These are phyloP conservation scores for Exidia glandulosa DNA, from an alignment of 768 basidiomycete species.

Conservation along the genomic window DNA sequence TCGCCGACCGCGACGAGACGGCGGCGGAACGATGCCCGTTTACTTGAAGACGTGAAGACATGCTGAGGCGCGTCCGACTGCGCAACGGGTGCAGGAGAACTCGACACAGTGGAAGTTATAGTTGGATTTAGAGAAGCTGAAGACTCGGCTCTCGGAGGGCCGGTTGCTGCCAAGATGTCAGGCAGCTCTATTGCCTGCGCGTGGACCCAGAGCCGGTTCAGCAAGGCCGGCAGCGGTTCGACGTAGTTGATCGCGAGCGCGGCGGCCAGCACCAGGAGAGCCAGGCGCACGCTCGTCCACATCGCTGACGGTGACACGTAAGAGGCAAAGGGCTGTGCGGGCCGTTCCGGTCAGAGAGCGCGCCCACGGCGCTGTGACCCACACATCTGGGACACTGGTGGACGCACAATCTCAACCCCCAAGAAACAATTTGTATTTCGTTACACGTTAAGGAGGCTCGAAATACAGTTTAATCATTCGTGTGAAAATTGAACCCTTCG, in stretches of 20 bases:
- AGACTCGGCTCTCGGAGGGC: not conserved
- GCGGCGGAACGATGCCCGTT: slow-evolving; percentile 1
- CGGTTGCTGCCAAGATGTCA: not conserved
- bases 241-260: not conserved
- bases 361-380: no score
- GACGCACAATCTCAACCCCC: no score
- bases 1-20: slow-evolving; percentile 87
- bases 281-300: not conserved
- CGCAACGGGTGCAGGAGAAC: not conserved
- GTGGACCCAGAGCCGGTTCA: not conserved
- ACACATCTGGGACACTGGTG: no score
- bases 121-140: no score
- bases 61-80: not conserved
- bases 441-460: no score
- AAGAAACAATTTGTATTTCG: no score
- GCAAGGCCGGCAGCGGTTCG: not conserved
- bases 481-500: no score
- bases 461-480: no score
- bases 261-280: not conserved
- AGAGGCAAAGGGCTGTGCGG: no score
- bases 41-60: not conserved
- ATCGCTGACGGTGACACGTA: no score
- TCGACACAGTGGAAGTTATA: no score
- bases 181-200: not conserved
- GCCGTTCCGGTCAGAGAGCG: no score